Base-by-base conservation (phyloP, 495 filamentous ascomycete species). In the Trypethelium eluteriae region DNA sequence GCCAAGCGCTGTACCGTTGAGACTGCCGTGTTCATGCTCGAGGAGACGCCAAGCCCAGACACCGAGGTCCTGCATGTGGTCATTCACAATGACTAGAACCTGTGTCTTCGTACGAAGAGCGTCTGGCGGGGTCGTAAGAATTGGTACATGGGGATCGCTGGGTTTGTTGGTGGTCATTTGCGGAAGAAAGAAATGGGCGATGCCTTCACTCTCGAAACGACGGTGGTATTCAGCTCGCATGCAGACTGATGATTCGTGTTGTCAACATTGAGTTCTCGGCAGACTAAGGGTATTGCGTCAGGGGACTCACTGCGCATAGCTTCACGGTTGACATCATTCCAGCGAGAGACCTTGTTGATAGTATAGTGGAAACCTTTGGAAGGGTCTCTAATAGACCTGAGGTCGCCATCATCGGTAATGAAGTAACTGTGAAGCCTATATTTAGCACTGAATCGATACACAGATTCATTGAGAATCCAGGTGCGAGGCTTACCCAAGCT, bases 1-100 rank as follows among this genome's bases (percentile, higher is more conserved):
- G 39, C 81, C 75, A 39, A 93, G 74, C 38, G 84, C 81, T 3
- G 87, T 89, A 12, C 90, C 92, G 4, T 79, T 78, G 70, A 86
- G 78, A 70, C 95, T 80, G 53, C 88, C 84, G 2, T 84, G 83
- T 0, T 72, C 68, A 2, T 81, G 76, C 64, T 84, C 81, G 25
- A 88, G 73, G 6, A 83, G 78, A 14, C 91, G 87, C 71, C 88
- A 88, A 5, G 90, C 83, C 70, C 90, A 84, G 62, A 93, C 78
- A 2, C 89, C 91, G 2, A 94, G 79, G 63, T 93, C 87, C 71
- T 95, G 88, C 11, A 65, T 68, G 2, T 81, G 73, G 66, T 93
- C 87, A 66, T 89, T 88, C 69, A 95, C 82, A 64, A 94, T 78
- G 64, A 96, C 74, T n/a, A 95, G 76, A 10, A 96, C 77, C 12